Evolutionary conservation across 1,139 yeast genomes (phyloP).

Genomic region (Magnusiomyces fungicola): DNA sequence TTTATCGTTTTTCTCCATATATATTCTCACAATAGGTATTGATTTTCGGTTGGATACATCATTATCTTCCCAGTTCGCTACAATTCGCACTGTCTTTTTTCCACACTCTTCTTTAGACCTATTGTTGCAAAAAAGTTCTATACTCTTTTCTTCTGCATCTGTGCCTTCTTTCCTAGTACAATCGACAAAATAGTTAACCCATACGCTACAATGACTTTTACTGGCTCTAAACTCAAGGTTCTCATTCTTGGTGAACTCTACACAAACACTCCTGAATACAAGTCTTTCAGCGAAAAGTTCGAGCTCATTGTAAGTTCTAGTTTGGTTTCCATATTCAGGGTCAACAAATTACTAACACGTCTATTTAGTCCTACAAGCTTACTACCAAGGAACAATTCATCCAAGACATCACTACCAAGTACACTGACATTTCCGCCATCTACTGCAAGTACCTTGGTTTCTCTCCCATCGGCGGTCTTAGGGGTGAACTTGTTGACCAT

Average conservation of each 20-base stretch:
- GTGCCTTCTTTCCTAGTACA: no score
- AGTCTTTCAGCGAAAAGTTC: slow-evolving; percentile 7
- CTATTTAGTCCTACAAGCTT: slow-evolving; percentile 13
- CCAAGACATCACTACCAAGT: slow-evolving; percentile 17
- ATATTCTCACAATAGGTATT: no score
- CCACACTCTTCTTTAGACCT: no score
- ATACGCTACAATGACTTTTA: background rate
- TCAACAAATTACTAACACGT: no score
- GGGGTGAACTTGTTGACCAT: slow-evolving; percentile 39
- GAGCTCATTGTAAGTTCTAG: background rate
- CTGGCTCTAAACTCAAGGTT: slow-evolving; percentile 12
- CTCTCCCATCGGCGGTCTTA: slow-evolving; percentile 21
- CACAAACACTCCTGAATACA: slow-evolving; percentile 10
- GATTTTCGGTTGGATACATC: no score
- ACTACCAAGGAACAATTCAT: slow-evolving; percentile 19
- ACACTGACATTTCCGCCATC: slow-evolving; percentile 19
- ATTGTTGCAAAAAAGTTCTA: no score
- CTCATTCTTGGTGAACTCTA: slow-evolving; percentile 16
- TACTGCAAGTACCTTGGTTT: slow-evolving; percentile 23
- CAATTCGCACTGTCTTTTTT: no score
- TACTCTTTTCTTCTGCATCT: no score
- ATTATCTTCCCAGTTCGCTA: no score
- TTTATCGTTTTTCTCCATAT: no score
- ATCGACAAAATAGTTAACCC: background rate
- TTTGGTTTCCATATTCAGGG: no score